Evolutionary conservation across 352 stramenopile species (phyloP), one percentile per base, ranked within the genome.

Genomic region (Globisporangium recalcitrans): DNA sequence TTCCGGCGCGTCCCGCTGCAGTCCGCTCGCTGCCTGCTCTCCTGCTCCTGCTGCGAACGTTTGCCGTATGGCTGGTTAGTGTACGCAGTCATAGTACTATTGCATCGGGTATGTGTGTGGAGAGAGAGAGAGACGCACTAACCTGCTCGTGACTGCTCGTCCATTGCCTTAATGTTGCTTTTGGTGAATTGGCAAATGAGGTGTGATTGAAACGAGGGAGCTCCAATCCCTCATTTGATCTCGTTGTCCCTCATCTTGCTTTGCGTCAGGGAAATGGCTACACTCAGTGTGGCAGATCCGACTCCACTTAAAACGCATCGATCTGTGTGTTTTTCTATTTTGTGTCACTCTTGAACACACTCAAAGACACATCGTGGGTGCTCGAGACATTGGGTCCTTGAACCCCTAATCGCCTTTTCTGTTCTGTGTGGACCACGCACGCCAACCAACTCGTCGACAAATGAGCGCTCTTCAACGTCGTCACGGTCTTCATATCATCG

Each of bases 1-100:
- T 64, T 87, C 75, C 0, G 80, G 78, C 13, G 74, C 73, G 31
- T 77, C 74, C 22, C 52, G n/a, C 42, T 38, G 49, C 0, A 1
- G 49, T 14, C 21, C 27, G 4, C 22, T 32, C 44, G 10, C 9
- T 51, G 21, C 13, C 22, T 52, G 22, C 21, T 22, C 49, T 55
- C 10, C 49, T 27, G 14, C 19, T 19, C 3, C 49, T 34, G 24
- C 47, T 32, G 32, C 47, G 40, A 8, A 14, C 9, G 1, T 4
- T 34, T 9, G 47, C 13, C 24, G 6, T n/a, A 5, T 31, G n/a
- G 24, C 22, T 11, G 6, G 6, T 53, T 29, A 53, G 47, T 22
- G 24, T 13, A 4, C 21, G 5, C 4, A 16, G 2, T 22, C 38
- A 21, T 21, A 46, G 9, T 7, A 16, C 7, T 21, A 22, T 22